Percentiles rank a stretch among this genome's conserved stretches.
Evolutionary conservation across 2,329 filamentous ascomycete genomes (phyloP).

Genomic region (Alternaria sp.): DNA sequence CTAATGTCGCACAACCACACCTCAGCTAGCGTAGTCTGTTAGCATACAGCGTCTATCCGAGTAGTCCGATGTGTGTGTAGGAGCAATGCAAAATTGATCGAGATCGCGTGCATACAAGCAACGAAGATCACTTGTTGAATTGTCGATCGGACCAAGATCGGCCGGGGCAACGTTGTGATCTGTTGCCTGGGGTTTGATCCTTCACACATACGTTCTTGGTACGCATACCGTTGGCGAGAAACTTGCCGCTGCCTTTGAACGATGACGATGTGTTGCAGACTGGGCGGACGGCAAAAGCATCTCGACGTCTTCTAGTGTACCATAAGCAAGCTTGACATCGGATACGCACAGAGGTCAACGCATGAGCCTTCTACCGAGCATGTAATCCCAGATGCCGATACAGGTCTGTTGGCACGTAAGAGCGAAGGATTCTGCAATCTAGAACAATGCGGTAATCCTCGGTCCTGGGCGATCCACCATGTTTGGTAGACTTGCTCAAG

Average conservation of each 20-base stretch:
- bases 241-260: background rate
- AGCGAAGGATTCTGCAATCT: background rate
- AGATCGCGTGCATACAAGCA: conserved; percentile 5
- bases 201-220: background rate
- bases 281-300: conserved; percentile 5
- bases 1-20: conserved; percentile 89
- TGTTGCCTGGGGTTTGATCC: background rate
- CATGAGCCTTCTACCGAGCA: background rate
- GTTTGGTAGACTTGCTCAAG: conserved; percentile 1
- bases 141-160: conserved; percentile 4
- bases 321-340: background rate
- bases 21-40: conserved; percentile 62
- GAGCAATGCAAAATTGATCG: conserved; percentile 63
- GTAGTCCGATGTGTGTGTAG: conserved; percentile 68
- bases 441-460: background rate
- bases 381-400: background rate
- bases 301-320: background rate
- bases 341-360: background rate
- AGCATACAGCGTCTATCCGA: conserved; percentile 66
- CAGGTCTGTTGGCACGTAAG: background rate
- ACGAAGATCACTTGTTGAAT: background rate
- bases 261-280: background rate
- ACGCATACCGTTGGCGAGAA: background rate
- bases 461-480: background rate
- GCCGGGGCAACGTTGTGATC: background rate